Percentiles rank a stretch among this genome's conserved stretches.
These are phyloP conservation scores for Euphorbia corollata DNA, from an alignment of 441 rosid species.

Conservation along the genomic window DNA sequence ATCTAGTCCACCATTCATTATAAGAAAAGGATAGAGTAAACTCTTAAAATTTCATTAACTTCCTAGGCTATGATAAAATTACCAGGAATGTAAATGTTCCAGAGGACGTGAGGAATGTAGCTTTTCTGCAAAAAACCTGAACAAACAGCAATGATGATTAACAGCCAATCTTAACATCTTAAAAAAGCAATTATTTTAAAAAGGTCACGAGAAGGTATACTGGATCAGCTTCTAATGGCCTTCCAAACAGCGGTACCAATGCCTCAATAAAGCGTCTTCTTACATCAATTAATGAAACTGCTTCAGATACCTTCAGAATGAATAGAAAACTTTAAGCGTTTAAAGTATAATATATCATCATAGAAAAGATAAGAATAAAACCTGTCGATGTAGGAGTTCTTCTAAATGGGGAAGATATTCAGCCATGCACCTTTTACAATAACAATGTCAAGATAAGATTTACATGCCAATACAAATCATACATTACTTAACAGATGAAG, in stretches of 20 bases:
- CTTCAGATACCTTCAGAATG: constrained; percentile 51
- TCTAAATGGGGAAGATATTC: constrained; percentile 97
- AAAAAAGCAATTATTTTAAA: constrained; percentile 6
- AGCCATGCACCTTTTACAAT: constrained; percentile 77
- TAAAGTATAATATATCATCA: constrained; percentile 14
- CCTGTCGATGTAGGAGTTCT: constrained; percentile 75
- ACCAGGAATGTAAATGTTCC: constrained; percentile 82
- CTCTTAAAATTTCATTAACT: constrained; percentile 1
- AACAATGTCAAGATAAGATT: constrained; percentile 15
- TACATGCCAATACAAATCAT: constrained; percentile 15
- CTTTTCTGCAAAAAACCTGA: constrained; percentile 75
- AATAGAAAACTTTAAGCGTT: constrained; percentile 8
- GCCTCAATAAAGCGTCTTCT: constrained; percentile 77
- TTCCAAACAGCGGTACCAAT: constrained; percentile 59
- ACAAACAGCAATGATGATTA: constrained; percentile 21
- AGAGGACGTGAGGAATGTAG: constrained; percentile 58
- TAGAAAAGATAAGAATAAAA: constrained; percentile 27
- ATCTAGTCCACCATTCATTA: background rate
- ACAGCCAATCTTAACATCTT: constrained; percentile 16
- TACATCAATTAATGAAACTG: constrained; percentile 54
- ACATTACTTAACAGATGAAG: constrained; percentile 5
- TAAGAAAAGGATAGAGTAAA: constrained; percentile 1
- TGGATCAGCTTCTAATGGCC: constrained; percentile 86
- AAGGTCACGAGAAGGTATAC: constrained; percentile 37
- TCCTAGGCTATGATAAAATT: constrained; percentile 14